Percentiles rank a stretch among this genome's conserved stretches.
Conservation (phyloP, 2,329 filamentous ascomycete species). For the Fusarium nematophilum region DNA sequence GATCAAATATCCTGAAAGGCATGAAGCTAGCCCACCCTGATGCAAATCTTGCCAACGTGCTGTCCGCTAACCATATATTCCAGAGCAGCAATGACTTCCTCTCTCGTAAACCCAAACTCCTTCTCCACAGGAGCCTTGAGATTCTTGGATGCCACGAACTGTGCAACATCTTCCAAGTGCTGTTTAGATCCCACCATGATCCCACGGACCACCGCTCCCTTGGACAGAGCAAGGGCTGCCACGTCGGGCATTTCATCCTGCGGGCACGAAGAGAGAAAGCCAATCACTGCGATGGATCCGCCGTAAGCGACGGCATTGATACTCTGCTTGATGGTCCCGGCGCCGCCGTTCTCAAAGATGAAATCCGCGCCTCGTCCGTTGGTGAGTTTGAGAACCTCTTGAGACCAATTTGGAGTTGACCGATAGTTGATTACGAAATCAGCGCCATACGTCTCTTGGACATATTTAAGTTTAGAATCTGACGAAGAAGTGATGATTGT, state of each 20-base stretch:
- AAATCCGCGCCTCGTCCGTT: constrained; percentile 56
- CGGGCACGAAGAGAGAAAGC: constrained; percentile 47
- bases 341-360: constrained; percentile 54
- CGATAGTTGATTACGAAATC: constrained; percentile 62
- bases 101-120: constrained; percentile 10
- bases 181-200: constrained; percentile 19
- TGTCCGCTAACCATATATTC: constrained; percentile 14
- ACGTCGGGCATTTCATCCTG: constrained; percentile 18
- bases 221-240: constrained; percentile 3
- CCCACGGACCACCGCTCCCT: constrained; percentile 15
- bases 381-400: constrained; percentile 57
- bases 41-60: constrained; percentile 19
- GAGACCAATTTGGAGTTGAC: constrained; percentile 56
- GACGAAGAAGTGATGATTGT: constrained; percentile 63
- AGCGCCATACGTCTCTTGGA: constrained; percentile 52
- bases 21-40: too few relatives aligned
- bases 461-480: constrained; percentile 57
- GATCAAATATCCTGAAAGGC: too few relatives aligned
- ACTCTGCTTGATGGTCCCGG: constrained; percentile 56
- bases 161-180: constrained; percentile 7
- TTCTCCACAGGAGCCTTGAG: constrained; percentile 12
- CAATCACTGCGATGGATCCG: constrained; percentile 59
- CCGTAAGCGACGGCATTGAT: constrained; percentile 57
- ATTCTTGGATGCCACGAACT: not conserved
- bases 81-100: constrained; percentile 7